Percentiles rank a stretch among this genome's conserved stretches.
phyloP scores from a whole-genome alignment of 768 basidiomycete species.

The Leccinum obscurum region DNA sequence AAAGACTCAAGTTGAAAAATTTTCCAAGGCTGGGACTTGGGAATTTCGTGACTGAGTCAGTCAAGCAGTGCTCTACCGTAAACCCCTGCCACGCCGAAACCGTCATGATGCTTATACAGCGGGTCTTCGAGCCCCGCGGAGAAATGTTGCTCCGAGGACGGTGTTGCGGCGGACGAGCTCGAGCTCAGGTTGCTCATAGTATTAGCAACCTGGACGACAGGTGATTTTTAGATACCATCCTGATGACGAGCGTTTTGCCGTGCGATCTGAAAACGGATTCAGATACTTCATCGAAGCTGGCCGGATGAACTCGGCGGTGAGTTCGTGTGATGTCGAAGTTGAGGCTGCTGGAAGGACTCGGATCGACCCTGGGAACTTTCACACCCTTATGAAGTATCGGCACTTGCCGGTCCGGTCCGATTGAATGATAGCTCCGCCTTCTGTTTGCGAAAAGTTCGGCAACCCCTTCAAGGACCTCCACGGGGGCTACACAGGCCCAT shows the following conservation, averaged over 20 bases:
- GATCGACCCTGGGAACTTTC: background rate
- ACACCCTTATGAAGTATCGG: background rate
- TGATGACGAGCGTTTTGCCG: background rate
- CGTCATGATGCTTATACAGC: background rate
- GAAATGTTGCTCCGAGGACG: background rate
- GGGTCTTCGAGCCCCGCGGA: background rate
- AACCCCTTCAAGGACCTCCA: no score
- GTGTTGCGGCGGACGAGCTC: background rate
- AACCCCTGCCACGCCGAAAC: background rate
- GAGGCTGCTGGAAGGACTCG: background rate
- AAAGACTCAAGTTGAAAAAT: background rate
- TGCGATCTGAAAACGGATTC: background rate
- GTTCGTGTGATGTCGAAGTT: background rate
- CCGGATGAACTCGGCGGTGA: background rate
- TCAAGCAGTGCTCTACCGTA: background rate
- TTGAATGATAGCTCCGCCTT: background rate
- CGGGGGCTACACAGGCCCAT: no score
- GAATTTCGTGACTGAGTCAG: background rate
- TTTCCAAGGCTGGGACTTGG: background rate
- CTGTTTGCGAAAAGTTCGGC: no score
- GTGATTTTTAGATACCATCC: background rate
- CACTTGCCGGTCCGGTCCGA: background rate
- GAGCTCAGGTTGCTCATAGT: background rate
- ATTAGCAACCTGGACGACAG: background rate
- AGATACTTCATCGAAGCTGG: background rate